Percentiles rank a stretch among this genome's conserved stretches.
phyloP scores from a whole-genome alignment of 495 filamentous ascomycete species.

The Lentithecium fluviatile region DNA sequence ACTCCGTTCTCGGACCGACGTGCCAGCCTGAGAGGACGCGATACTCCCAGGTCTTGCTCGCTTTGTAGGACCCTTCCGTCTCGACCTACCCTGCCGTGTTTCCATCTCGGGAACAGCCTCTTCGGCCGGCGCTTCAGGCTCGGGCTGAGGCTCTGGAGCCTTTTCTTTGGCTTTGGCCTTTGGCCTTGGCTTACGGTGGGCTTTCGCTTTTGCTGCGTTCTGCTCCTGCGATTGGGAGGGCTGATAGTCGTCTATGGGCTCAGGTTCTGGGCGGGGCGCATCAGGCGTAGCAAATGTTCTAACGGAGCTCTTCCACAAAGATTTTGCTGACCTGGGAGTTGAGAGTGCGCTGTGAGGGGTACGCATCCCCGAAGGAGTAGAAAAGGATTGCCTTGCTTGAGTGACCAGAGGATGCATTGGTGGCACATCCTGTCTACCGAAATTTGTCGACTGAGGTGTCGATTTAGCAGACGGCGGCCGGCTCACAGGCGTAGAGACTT shows the following conservation, averaged over 20 bases:
- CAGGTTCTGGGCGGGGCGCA: slow-evolving; percentile 1
- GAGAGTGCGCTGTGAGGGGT: slow-evolving; percentile 11
- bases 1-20: slow-evolving; percentile 44
- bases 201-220: slow-evolving; percentile 10
- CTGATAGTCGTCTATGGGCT: slow-evolving; percentile 18
- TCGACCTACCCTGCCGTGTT: slow-evolving; percentile 12
- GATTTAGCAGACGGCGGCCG: slow-evolving; percentile 6
- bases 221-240: slow-evolving; percentile 6
- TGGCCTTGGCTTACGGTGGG: slow-evolving; percentile 10
- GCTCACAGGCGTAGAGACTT: slow-evolving; percentile 23
- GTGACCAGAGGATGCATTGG: slow-evolving; percentile 2
- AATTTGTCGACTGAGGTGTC: neutral
- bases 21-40: slow-evolving; percentile 50
- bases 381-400: slow-evolving; percentile 6
- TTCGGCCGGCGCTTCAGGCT: slow-evolving; percentile 4
- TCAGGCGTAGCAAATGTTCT: neutral
- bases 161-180: slow-evolving; percentile 21
- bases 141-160: neutral
- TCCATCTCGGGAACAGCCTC: slow-evolving; percentile 23
- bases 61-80: slow-evolving; percentile 16
- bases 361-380: slow-evolving; percentile 22
- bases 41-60: slow-evolving; percentile 51
- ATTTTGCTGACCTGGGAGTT: slow-evolving; percentile 27
- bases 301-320: slow-evolving; percentile 22
- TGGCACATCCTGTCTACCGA: slow-evolving; percentile 5